These are phyloP conservation scores for Cryptomeria japonica DNA, from an alignment of 75 land plant genomes.

Conservation along the genomic window DNA sequence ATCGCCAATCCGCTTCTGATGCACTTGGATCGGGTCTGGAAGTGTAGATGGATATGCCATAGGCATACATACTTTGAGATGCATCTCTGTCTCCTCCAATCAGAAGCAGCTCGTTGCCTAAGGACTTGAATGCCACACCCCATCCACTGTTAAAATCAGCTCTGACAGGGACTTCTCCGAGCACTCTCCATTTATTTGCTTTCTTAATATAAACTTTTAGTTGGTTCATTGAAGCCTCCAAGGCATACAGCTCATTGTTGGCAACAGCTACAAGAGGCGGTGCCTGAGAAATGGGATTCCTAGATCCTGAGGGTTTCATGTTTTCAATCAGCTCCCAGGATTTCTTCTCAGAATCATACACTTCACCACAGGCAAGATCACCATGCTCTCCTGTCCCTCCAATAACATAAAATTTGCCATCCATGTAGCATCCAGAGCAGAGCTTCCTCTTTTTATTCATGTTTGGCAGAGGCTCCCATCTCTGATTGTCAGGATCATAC, in stretches of 20 bases:
- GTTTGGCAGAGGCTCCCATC: constrained; percentile 49
- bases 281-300: constrained; percentile 15
- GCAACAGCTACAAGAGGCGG: constrained; percentile 53
- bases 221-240: constrained; percentile 34
- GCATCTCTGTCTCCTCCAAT: constrained; percentile 39
- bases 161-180: constrained; percentile 42
- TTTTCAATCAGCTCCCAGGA: constrained; percentile 30
- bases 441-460: constrained; percentile 32
- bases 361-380: constrained; percentile 43
- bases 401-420: constrained; percentile 48
- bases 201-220: constrained; percentile 31
- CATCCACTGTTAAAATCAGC: constrained; percentile 50
- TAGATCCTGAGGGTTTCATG: constrained; percentile 32
- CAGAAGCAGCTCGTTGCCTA: constrained; percentile 40
- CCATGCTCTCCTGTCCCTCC: constrained; percentile 35
- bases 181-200: constrained; percentile 33
- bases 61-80: background rate
- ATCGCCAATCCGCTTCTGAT: constrained; percentile 18
- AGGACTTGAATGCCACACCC: constrained; percentile 55
- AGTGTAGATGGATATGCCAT: constrained; percentile 22
- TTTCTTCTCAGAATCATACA: constrained; percentile 31
- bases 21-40: constrained; percentile 22
- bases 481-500: constrained; percentile 26
- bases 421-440: constrained; percentile 49
- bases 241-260: constrained; percentile 38